A percentile compares a stretch with the other conserved stretches of the same genome.
phyloP scores from a whole-genome alignment of 139 green algal genomes.

The Coelastrella sp. region DNA sequence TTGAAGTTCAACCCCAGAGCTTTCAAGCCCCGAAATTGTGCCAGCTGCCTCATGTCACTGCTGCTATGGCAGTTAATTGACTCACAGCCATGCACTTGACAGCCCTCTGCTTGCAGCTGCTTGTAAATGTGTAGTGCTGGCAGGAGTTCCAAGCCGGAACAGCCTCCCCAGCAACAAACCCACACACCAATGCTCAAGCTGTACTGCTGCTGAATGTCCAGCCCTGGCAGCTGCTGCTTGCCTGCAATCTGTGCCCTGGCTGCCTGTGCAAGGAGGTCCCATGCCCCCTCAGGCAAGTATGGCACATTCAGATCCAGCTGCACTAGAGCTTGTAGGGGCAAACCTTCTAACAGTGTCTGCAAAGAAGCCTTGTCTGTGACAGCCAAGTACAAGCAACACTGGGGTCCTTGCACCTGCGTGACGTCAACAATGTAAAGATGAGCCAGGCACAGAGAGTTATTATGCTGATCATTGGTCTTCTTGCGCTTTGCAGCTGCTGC shows the following conservation, averaged over 20 bases:
- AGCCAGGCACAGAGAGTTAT: neutral
- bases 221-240: slow-evolving; percentile 3
- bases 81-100: slow-evolving; percentile 10
- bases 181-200: slow-evolving; percentile 34
- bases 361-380: slow-evolving; percentile 29
- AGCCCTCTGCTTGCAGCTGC: slow-evolving; percentile 12
- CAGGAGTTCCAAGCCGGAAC: neutral
- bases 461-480: no score
- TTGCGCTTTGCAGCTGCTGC: no score
- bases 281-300: neutral
- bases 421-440: neutral
- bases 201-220: neutral
- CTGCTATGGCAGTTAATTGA: slow-evolving; percentile 12
- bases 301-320: slow-evolving; percentile 26
- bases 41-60: neutral
- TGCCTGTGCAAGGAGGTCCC: neutral
- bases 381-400: slow-evolving; percentile 16
- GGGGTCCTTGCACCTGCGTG: slow-evolving; percentile 15
- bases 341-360: neutral
- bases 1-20: slow-evolving; percentile 28
- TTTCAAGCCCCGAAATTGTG: neutral
- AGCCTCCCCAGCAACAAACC: slow-evolving; percentile 40
- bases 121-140: neutral
- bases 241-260: neutral
- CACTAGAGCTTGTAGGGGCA: neutral